Evolutionary conservation across 257 asterid species (phyloP), one percentile per base, ranked within the genome.

Genomic region (Scutellaria galericulata): DNA sequence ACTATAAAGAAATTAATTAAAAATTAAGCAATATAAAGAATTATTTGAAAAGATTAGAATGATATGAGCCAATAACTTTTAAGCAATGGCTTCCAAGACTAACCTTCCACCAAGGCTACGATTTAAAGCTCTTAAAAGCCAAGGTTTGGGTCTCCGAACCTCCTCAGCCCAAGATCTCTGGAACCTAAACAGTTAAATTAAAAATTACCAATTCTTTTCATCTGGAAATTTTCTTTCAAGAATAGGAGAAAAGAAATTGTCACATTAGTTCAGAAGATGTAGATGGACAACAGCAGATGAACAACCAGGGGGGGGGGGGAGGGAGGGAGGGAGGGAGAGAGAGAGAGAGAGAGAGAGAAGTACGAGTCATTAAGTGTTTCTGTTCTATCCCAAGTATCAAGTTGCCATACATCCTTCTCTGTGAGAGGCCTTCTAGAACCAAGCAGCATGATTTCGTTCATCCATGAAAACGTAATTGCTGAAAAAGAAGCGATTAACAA

Each of bases 371-470:
- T 83, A 46, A 95, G 98, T 74, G 96, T 88, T 81, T 92, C 97
- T 46, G 99, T 92, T 79, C 62, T 82, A 73, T 95, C 99, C 99
- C 98, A 95, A 42, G 84, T 81, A 81, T 95, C 99, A 71, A 95
- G 93, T 78, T 87, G 84, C 99, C 98, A 95, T n/a, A 95, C 90
- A 87, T 95, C 99, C 83, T 85, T 92, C 75, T 92, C 98, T 7
- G 95, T 92, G 65, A 95, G 91, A 71, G 99, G 99, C 82, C 92
- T 84, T 85, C 48, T 95, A 72, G 84, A 87, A 64, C 99, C 99
- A 44, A 88, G 90, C 85, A 83, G 67, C 99, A 95, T 88, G 78
- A 95, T 81, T 50, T 87, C 90, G 83, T 80, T 83, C 92, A 93
- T 87, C 98, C 98, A 93, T 31, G 86, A 77, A 67, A 86, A 93